Evolutionary conservation across 192 early-diverging fungal genomes (phyloP).

Genomic region (Mortierella hygrophila): DNA sequence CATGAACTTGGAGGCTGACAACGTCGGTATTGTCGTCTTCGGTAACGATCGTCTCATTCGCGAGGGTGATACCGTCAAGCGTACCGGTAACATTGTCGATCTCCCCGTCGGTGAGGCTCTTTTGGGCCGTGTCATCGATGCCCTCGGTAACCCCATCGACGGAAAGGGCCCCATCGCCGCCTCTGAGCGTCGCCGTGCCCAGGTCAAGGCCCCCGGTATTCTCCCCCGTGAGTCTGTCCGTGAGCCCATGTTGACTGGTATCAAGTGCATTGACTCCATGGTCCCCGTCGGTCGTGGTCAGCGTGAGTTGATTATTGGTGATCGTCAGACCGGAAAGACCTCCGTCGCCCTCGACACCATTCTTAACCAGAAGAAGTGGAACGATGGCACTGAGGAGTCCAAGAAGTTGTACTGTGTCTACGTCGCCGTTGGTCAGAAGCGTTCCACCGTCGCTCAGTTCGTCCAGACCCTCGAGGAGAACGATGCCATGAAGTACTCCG

Average conservation of each 20-base stretch:
- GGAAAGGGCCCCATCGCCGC: constrained; percentile 97
- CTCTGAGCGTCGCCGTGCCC: constrained; percentile 90
- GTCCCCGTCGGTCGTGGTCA: constrained; percentile 99
- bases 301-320: constrained; percentile 99
- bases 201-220: constrained; percentile 99
- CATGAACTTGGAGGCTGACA: constrained; percentile 99
- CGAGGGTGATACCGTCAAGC: constrained; percentile 99
- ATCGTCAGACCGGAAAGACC: constrained; percentile 99
- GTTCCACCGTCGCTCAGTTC: constrained; percentile 99
- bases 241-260: constrained; percentile 99
- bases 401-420: constrained; percentile 99
- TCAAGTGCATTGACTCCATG: constrained; percentile 99
- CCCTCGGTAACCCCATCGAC: constrained; percentile 99
- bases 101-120: constrained; percentile 96
- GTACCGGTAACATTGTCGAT: constrained; percentile 99
- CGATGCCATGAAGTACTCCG: constrained; percentile 98
- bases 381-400: constrained; percentile 92
- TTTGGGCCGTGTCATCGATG: constrained; percentile 98
- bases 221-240: constrained; percentile 99
- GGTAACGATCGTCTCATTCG: constrained; percentile 99
- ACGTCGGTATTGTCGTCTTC: constrained; percentile 99
- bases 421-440: constrained; percentile 99
- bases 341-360: constrained; percentile 99
- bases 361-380: constrained; percentile 99
- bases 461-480: constrained; percentile 97